Base-by-base conservation (phyloP, 805 yeast genomes). In the Hanseniaspora vineae region DNA sequence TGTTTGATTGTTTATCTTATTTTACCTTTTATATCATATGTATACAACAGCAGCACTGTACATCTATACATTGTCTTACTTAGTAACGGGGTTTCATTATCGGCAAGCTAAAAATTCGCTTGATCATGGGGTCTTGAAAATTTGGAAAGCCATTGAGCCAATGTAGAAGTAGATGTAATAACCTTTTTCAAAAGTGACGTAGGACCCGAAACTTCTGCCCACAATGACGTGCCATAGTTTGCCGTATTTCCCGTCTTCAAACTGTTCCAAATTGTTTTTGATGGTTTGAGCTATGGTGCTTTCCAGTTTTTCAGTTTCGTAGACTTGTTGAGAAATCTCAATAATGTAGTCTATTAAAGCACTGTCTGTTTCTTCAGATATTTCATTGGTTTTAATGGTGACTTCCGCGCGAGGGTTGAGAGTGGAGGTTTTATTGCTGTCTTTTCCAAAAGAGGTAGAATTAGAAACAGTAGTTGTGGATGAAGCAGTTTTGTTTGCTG, bases 101-200 rank as follows among this genome's bases (percentile, higher is more conserved):
- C n/a, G n/a, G n/a, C 29, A 23, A 23, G 29, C 29, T 23, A 23
- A 23, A 23, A n/a, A n/a, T n/a, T n/a, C n/a, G n/a, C 29, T 44
- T 8, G 15, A 31, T 56, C 64, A 79, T 35, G 81, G 76, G 44
- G 86, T 81, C 64, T 79, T 83, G 65, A 84, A 84, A 9, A 80
- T 68, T 51, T 84, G 66, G 54, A 81, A 73, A 3, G 92, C 92
- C 47, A 74, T 65, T 40, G 77, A 76, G 35, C 79, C 89, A 53
- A 81, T 70, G 65, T 82, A 84, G 57, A 78, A 81, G 58, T 84
- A 84, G 12, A 78, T 68, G 57, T 84, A 84, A 55, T 70, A 71
- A 1, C 88, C 89, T 54, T 77, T 77, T 62, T 83, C 85, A 58
- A 84, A 92, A 12, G 89, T 80, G 17, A 84, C 87, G 59, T 80